Percentiles rank a stretch among this genome's conserved stretches.
phyloP scores from a whole-genome alignment of 441 rosid genomes.

The Gossypium lobatum region DNA sequence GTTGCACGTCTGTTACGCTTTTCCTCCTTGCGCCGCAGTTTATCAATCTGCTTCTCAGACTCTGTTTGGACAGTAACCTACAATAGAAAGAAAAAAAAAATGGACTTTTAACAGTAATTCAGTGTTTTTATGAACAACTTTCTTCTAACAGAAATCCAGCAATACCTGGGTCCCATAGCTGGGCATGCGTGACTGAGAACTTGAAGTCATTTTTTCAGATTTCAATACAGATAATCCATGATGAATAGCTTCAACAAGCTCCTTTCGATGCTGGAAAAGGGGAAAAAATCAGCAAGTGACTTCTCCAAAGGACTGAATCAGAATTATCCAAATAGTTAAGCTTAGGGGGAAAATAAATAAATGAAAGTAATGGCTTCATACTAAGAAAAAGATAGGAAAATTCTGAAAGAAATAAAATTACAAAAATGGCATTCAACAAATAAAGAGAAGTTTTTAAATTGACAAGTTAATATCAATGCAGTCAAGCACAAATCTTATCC shows the following conservation, averaged over 20 bases:
- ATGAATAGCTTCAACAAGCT: conserved; percentile 82
- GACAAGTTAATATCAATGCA: neutral
- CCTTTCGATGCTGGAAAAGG: conserved; percentile 71
- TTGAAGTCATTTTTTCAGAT: conserved; percentile 63
- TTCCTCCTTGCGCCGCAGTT: conserved; percentile 95
- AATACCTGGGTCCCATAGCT: conserved; percentile 93
- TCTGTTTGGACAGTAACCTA: conserved; percentile 95
- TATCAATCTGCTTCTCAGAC: conserved; percentile 82
- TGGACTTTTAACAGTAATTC: neutral
- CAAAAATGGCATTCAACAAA: neutral
- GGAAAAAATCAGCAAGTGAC: conserved; percentile 7
- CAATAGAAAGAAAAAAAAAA: conserved; percentile 20
- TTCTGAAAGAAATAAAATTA: conserved; percentile 5
- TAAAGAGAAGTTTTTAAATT: neutral
- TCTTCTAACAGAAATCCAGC: conserved; percentile 3
- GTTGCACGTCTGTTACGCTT: conserved; percentile 68
- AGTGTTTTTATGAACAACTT: neutral
- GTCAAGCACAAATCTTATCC: conserved; percentile 3
- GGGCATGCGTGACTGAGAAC: conserved; percentile 76
- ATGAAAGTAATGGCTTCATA: neutral
- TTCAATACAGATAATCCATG: conserved; percentile 64
- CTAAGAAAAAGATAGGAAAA: neutral
- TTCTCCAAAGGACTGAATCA: neutral
- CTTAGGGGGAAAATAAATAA: neutral
- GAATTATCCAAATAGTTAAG: conserved; percentile 6